Percentiles rank a stretch among this genome's conserved stretches.
phyloP scores from a whole-genome alignment of 306 rosid genomes.

The Prosopis cineraria region DNA sequence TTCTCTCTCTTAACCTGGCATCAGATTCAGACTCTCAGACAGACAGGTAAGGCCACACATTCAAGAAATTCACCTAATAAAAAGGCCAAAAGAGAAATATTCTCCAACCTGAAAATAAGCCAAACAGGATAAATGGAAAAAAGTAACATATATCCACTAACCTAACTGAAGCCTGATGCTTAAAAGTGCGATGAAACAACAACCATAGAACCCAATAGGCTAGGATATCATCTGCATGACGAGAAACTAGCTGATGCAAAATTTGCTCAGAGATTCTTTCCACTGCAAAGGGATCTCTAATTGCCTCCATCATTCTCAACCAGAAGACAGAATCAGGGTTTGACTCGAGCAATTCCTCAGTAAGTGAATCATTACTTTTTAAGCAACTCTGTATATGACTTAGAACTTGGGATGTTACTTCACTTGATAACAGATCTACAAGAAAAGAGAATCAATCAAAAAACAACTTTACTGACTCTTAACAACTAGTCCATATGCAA shows the following conservation, averaged over 20 bases:
- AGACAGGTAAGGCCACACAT: neutral
- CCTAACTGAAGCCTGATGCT: constrained; percentile 68
- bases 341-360: constrained; percentile 50
- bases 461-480: constrained; percentile 27
- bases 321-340: constrained; percentile 62
- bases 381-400: constrained; percentile 55
- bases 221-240: constrained; percentile 65
- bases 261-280: constrained; percentile 90
- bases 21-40: constrained; percentile 17
- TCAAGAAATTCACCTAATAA: neutral
- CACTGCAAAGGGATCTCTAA: constrained; percentile 65
- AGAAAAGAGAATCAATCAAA: constrained; percentile 36
- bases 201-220: constrained; percentile 93
- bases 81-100: neutral
- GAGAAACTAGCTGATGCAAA: constrained; percentile 66
- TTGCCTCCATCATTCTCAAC: constrained; percentile 71
- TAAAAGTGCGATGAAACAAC: constrained; percentile 57
- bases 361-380: constrained; percentile 42
- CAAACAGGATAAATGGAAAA: neutral
- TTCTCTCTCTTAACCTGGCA: constrained; percentile 14
- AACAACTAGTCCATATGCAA: constrained; percentile 21
- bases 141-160: constrained; percentile 42
- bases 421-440: constrained; percentile 72
- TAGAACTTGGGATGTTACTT: constrained; percentile 56
- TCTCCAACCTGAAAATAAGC: neutral